Evolutionary conservation across 1,284 basidiomycete genomes (phyloP), one percentile per base, ranked within the genome.

Genomic region (Pseudomicrostroma phylloplanum): DNA sequence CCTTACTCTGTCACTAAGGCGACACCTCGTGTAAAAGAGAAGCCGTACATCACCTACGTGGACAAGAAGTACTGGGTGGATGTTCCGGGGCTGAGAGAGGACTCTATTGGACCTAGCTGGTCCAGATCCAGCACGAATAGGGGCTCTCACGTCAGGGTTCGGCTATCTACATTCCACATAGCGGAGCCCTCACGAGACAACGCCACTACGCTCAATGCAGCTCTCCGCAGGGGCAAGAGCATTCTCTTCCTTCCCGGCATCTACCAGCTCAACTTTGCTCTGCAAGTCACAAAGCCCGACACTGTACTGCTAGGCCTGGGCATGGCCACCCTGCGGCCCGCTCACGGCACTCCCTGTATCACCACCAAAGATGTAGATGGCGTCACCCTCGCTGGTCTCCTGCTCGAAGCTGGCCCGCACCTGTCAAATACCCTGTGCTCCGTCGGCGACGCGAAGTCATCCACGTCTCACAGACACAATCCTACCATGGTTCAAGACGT

Each of bases 241-340:
- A 46, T 58, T 42, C 19, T 58, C 56, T 58, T 58, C 39, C 42
- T 23, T 11, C 56, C 56, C 6, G 56, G 56, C 40, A 21, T 58
- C 40, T 58, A 58, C n/a, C 36, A 25, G 42, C 42, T 58, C 40
- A 36, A 46, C 9, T 26, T 11, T n/a, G 40, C 56, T 13, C 56
- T 58, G 15, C 26, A 15, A 39, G 56, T 58, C 21, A 12, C 40
- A 3, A 12, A 42, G 2, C 56, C 56, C 6, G 25, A 46, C 40
- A 58, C 56, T 13, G 7, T 43, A 6, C 40, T 58, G 19, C 40
- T 58, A 4, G 56, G 56, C 56, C 15, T 46, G 41, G 56, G 56
- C 6, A 12, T 58, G 21, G 56, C 56, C 39, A 58, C 56, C 19
- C 56, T 58, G 15, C 21, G 25, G 19, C 56, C 56, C 19, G 25